Evolutionary conservation across 1,139 yeast species (phyloP), one percentile per base, ranked within the genome.

Genomic region (Pichia sp.): DNA sequence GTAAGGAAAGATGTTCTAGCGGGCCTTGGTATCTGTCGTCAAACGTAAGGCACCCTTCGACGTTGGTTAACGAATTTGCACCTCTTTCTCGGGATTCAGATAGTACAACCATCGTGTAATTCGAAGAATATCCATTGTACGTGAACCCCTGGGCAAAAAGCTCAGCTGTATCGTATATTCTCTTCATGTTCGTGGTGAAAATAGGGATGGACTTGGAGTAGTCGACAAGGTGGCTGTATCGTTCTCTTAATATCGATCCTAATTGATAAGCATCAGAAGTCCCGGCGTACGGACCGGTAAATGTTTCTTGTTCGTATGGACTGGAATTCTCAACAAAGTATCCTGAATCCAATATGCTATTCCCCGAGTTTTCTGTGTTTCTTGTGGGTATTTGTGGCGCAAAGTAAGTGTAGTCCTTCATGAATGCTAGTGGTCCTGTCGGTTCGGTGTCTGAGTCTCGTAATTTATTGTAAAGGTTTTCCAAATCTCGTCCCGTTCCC

Each of bases 91-190:
- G 40, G 4, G 40, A 33, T 44, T 57, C 60, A 2, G 58, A 50
- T 6, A 57, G 40, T 18, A 56, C 50, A 34, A 50, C 50, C 19
- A 57, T 14, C n/a, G 48, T 44, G 40, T 45, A 50, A 14, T 39
- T 38, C n/a, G 38, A 39, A 18, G 39, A 36, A 42, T 44, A 38
- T 15, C 44, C 47, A 35, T 34, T 34, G 19, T 47, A 50, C 27
- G 52, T 43, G 33, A 57, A 57, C 4, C 58, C 60, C 18, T 50
- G 49, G 18, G 56, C 53, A 40, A 57, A 57, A 21, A 38, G 38
- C n/a, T 38, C 43, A 9, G 59, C 60, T 14, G 57, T 51, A 22
- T 55, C 58, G 17, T 53, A 48, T 3, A 57, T 54, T 31, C 59
- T 48, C 27, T 45, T 46, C 27, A 50, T 42, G 15, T 56, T 49